Base-by-base conservation (phyloP, 805 yeast species). In the Candida vartiovaarae region DNA sequence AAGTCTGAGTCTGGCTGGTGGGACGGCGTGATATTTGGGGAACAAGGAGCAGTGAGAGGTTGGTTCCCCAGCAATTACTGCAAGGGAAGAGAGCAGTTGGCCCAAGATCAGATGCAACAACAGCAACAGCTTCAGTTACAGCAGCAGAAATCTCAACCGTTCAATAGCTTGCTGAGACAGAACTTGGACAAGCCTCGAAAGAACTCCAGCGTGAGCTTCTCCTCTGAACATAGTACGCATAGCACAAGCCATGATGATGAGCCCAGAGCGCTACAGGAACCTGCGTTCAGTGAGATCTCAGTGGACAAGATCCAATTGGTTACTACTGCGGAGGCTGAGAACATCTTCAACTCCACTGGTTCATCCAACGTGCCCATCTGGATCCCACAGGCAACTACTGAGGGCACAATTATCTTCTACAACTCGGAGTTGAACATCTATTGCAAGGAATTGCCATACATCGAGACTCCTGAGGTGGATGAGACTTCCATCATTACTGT, bases 51-150 rank as follows among this genome's bases (percentile, higher is more conserved):
- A 5, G 55, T 59, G 34, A 71, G 95, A 56, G 96, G 96, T 53
- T 88, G 95, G 95, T 85, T 88, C 65, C 95, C 95, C 15, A 74
- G 74, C 39, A 75, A 74, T 45, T 81, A 74, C 61, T 78, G 79
- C 27, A 43, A 37, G 35, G 25, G 39, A 20, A 34, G 49, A 31
- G 38, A 38, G 27, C 46, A 40, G 44, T 20, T 45, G 31, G 43
- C 41, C 25, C 41, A 38, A 25, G 51, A 43, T 28, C 42, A 34
- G n/a, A 44, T 39, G 25, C 15, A 28, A 9, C 30, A 8, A 4
- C 4, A 7, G 23, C 6, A 10, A n/a, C 11, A 7, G 20, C 8
- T 8, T 8, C 25, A 34, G 6, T n/a, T 32, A 23, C 35, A 33
- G 8, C 35, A 33, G 8, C 35, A 33, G 24, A 28, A 28, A 28